Evolutionary conservation across 164 flowering plant genomes (phyloP), one percentile per base, ranked within the genome.

Genomic region (Magnolia changhungtana): DNA sequence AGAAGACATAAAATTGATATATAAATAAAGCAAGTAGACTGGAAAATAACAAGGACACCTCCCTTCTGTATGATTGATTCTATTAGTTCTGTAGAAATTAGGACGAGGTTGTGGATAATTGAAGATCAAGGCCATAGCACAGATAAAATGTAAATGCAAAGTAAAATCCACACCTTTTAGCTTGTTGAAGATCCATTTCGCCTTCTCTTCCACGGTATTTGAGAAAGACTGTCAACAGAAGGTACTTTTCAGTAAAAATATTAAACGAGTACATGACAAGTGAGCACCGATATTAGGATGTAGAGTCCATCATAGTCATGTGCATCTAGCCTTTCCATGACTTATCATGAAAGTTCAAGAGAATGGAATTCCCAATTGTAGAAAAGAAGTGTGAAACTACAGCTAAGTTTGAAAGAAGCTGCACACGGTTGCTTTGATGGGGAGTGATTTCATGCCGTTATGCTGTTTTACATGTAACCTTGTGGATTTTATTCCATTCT

Each of bases 161-260:
- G 45, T 67, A 61, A 18, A 9, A n/a, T 67, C 14, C 74, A 63
- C 52, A 95, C 97, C 98, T 89, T 93, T 96, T 50, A 96, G 89
- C 85, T 92, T 96, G 92, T 96, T 91, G 90, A 93, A 96, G 52
- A 94, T 50, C 98, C 99, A 92, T 80, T 94, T 96, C 69, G 98
- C 99, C 83, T 93, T 96, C 87, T 93, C 96, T 84, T 96, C 99
- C 52, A 96, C 96, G 68, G 96, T 88, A 77, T 79, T 96, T 31
- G 99, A 93, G 77, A 96, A 67, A 65, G 88, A 78, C 98, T 96
- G 93, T 78, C 84, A 82, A 1, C 45, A 7, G 24, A 1, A 37
- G 37, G 24, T 11, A 49, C 49, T 27, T 3, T 27, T 70, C 72
- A 49, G 58, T 10, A 49, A 19, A 50, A 45, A n/a, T 11, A 29